A percentile compares a stretch with the other conserved stretches of the same genome.
Conservation (phyloP, 129 eudicot genomes). For the Silybum marianum region DNA sequence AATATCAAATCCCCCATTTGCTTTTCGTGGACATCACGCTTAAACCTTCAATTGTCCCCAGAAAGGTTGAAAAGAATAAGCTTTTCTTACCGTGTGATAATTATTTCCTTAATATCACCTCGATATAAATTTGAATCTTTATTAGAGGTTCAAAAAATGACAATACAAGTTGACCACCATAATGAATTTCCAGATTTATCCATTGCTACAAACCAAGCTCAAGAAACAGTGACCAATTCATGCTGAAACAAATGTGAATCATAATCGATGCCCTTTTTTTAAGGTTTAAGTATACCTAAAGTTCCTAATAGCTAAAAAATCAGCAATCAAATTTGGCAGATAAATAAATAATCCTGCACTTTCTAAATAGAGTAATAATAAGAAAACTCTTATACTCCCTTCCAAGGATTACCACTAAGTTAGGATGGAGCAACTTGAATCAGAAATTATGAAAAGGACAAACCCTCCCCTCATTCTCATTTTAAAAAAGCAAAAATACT, state of each 20-base stretch:
- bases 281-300: not conserved
- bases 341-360: not conserved
- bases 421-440: not conserved
- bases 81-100: no score
- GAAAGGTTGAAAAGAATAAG: not conserved
- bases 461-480: not conserved
- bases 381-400: not conserved
- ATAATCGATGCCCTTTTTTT: not conserved
- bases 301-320: not conserved
- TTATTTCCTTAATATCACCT: no score
- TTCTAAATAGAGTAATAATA: not conserved
- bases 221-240: not conserved
- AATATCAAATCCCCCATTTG: not conserved
- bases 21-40: not conserved
- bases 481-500: not conserved
- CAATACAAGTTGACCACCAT: not conserved
- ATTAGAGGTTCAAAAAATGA: not conserved
- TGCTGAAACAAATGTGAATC: not conserved
- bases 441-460: not conserved
- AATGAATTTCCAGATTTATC: not conserved
- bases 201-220: not conserved
- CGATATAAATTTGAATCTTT: no score
- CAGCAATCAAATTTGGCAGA: not conserved
- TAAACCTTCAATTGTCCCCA: not conserved
- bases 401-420: not conserved